phyloP scores from a whole-genome alignment of 352 stramenopile species.

The Globisporangium irregulare region DNA sequence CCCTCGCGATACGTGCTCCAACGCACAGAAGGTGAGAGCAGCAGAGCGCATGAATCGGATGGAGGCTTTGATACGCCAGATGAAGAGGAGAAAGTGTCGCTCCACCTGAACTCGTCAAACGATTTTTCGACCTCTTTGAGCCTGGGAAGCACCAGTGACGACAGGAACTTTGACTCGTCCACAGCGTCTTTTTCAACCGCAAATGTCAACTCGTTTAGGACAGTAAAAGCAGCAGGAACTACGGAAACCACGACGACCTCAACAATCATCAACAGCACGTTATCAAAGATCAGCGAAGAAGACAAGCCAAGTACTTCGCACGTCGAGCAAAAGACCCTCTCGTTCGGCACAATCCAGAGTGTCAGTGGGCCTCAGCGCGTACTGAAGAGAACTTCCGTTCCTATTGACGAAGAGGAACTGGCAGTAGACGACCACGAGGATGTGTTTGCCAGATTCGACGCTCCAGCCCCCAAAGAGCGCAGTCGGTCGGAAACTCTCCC shows the following conservation, averaged over 20 bases:
- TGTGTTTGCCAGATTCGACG: not conserved
- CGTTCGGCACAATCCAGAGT: constrained; percentile 25
- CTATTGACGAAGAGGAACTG: constrained; percentile 26
- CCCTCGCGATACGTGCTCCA: constrained; percentile 24
- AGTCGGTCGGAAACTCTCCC: constrained; percentile 7
- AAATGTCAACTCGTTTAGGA: not conserved
- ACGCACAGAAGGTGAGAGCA: not conserved
- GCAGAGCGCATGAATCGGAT: constrained; percentile 13
- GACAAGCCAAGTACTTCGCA: constrained; percentile 10
- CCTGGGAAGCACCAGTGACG: constrained; percentile 6
- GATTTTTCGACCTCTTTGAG: constrained; percentile 7
- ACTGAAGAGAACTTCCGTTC: constrained; percentile 9
- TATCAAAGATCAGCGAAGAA: constrained; percentile 9
- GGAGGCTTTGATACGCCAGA: constrained; percentile 13
- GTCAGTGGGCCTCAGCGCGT: constrained; percentile 24
- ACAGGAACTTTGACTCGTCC: constrained; percentile 1
- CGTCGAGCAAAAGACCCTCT: constrained; percentile 26
- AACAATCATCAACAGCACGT: not conserved
- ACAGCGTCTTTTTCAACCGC: not conserved
- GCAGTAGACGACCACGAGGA: constrained; percentile 1
- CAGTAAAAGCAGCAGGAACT: not conserved
- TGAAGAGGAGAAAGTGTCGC: constrained; percentile 9
- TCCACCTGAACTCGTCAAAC: constrained; percentile 16
- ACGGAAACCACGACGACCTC: not conserved
- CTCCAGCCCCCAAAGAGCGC: not conserved